Conservation (phyloP, 495 filamentous ascomycete species). For the Aspergillus funiculosus region DNA sequence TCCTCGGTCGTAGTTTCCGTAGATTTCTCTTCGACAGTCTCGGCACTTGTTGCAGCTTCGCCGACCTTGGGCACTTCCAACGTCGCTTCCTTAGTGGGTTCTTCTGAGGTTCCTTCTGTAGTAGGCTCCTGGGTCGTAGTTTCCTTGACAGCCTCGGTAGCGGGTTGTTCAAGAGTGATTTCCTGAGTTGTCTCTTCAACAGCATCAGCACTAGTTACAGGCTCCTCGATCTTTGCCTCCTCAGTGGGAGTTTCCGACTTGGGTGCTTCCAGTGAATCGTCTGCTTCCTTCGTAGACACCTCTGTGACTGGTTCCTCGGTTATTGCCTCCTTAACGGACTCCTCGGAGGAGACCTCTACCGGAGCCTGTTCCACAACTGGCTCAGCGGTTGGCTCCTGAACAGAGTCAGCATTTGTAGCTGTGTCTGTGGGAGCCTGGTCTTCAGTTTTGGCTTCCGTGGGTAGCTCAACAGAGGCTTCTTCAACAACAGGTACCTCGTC, state of each 20-base stretch:
- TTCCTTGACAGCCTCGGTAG: conserved; percentile 2
- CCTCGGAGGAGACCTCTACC: background rate
- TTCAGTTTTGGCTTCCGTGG: conserved; percentile 1
- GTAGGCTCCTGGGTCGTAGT: conserved; percentile 4
- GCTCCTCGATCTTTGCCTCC: too few relatives aligned
- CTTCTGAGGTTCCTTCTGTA: conserved; percentile 6
- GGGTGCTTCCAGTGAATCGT: too few relatives aligned
- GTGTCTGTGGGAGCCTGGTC: background rate
- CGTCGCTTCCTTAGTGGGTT: background rate
- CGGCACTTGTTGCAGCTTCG: background rate
- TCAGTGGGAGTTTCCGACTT: too few relatives aligned
- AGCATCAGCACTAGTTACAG: conserved; percentile 1
- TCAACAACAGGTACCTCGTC: background rate
- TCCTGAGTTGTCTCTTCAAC: conserved; percentile 8
- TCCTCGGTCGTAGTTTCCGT: conserved; percentile 2
- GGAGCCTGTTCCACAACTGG: background rate
- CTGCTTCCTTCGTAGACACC: conserved; percentile 1
- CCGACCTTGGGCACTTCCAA: conserved; percentile 1
- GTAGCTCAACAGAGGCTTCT: background rate
- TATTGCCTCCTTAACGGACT: background rate
- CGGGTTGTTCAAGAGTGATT: conserved; percentile 3
- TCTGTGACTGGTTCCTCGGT: background rate
- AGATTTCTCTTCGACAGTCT: background rate
- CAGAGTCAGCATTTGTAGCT: background rate
- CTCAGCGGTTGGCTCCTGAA: background rate